A percentile compares a stretch with the other conserved stretches of the same genome.
These are phyloP conservation scores for Torulaspora quercuum DNA, from an alignment of 805 yeast species.

Conservation along the genomic window DNA sequence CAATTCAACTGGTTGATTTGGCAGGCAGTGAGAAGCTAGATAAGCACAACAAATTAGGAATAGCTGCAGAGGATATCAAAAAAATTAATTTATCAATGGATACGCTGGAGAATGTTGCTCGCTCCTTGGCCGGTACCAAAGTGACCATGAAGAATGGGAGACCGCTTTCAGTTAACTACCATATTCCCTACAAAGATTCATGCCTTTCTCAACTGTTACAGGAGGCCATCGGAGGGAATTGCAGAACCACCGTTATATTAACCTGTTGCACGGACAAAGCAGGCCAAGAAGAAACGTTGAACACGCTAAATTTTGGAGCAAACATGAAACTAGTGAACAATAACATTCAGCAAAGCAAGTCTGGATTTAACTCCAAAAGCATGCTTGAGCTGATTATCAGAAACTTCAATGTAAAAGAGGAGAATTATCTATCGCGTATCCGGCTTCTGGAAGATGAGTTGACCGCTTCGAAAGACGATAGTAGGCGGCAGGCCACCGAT, in stretches of 20 bases:
- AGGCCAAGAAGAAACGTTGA: conserved; percentile 61
- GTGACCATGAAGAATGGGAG: conserved; percentile 44
- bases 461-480: not conserved
- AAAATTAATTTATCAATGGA: conserved; percentile 77
- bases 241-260: conserved; percentile 68
- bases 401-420: conserved; percentile 41
- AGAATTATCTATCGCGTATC: conserved; percentile 20
- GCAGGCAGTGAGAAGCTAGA: conserved; percentile 68
- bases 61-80: conserved; percentile 75
- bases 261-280: conserved; percentile 63
- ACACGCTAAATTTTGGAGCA: conserved; percentile 70
- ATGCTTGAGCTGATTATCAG: conserved; percentile 47
- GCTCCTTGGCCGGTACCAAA: conserved; percentile 52
- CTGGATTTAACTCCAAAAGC: conserved; percentile 42
- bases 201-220: conserved; percentile 73
- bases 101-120: conserved; percentile 75
- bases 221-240: conserved; percentile 79
- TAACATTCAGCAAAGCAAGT: conserved; percentile 43
- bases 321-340: conserved; percentile 69
- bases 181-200: conserved; percentile 67
- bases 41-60: conserved; percentile 57
- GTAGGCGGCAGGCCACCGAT: no score
- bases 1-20: conserved; percentile 71
- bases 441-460: conserved; percentile 16
- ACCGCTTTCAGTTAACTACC: conserved; percentile 46